These are phyloP conservation scores for Globisporangium paddicum DNA, from an alignment of 352 stramenopile species.

Conservation along the genomic window DNA sequence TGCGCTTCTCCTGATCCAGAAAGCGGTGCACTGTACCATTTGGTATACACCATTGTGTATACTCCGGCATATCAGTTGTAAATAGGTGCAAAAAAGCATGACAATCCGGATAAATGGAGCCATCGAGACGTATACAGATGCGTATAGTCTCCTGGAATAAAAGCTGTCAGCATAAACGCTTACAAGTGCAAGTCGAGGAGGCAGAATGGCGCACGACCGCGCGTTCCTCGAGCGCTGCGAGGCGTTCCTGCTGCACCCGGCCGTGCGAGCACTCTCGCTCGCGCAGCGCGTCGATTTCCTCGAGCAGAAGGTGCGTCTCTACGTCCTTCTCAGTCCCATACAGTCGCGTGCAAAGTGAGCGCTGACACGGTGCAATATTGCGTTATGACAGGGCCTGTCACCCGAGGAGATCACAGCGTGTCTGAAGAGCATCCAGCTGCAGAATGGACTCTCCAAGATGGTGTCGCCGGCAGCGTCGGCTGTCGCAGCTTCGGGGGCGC, in stretches of 20 bases:
- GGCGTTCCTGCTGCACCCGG: constrained; percentile 63
- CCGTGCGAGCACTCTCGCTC: constrained; percentile 54
- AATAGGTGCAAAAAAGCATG: no score
- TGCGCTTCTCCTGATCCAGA: constrained; percentile 1
- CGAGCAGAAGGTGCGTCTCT: constrained; percentile 45
- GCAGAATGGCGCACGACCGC: constrained; percentile 20
- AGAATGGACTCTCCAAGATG: constrained; percentile 47
- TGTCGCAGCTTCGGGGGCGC: background rate
- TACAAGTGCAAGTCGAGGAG: background rate
- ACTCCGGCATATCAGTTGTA: no score
- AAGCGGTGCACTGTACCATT: background rate
- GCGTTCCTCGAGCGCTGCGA: constrained; percentile 56
- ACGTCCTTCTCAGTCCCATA: background rate
- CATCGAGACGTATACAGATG: no score
- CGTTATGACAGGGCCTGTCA: constrained; percentile 30
- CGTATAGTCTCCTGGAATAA: no score
- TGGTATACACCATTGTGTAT: background rate
- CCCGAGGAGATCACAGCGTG: constrained; percentile 61
- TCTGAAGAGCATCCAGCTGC: constrained; percentile 47
- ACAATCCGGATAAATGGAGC: no score
- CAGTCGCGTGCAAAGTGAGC: background rate
- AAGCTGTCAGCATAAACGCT: constrained; percentile 8
- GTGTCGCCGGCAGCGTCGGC: constrained; percentile 15
- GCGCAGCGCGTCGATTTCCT: constrained; percentile 72
- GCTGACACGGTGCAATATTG: background rate